Percentiles rank a stretch among this genome's conserved stretches.
Evolutionary conservation across 352 stramenopile species (phyloP).

Genomic region (Globisporangium apiculatum): DNA sequence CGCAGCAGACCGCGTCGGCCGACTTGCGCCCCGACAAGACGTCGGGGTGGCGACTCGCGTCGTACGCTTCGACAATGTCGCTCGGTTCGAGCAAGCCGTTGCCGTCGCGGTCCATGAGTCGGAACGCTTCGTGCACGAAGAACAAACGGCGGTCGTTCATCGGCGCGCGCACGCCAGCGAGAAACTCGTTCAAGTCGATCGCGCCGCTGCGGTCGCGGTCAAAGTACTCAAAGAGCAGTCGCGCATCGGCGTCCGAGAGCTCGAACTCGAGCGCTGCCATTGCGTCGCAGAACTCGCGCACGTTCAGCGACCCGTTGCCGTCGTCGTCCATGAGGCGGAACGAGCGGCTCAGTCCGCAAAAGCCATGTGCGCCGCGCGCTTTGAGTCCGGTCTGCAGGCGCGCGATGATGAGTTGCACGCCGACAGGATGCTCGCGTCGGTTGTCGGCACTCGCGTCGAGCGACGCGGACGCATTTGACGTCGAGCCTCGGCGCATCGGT

Average conservation of each 20-base stretch:
- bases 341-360: conserved; percentile 68
- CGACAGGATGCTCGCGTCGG: conserved; percentile 29
- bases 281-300: conserved; percentile 70
- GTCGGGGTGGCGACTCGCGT: conserved; percentile 79
- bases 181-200: conserved; percentile 84
- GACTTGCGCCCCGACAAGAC: conserved; percentile 67
- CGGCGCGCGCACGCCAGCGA: conserved; percentile 68
- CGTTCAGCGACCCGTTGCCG: conserved; percentile 56
- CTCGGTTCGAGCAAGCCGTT: conserved; percentile 69
- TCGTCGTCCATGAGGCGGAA: conserved; percentile 80
- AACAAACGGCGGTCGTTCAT: conserved; percentile 59
- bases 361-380: conserved; percentile 52
- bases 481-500: too few relatives aligned
- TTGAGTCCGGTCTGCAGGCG: conserved; percentile 43
- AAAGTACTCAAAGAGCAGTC: conserved; percentile 77
- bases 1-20: conserved; percentile 53
- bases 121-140: conserved; percentile 79
- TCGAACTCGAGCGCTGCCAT: conserved; percentile 50
- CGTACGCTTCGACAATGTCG: conserved; percentile 76
- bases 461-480: neutral
- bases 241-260: conserved; percentile 36
- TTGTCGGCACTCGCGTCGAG: neutral
- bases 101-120: conserved; percentile 70
- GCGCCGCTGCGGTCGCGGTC: conserved; percentile 71
- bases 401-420: conserved; percentile 52